Evolutionary conservation across 2,329 filamentous ascomycete genomes (phyloP).

Genomic region (Neopestalotiopsis sp.): DNA sequence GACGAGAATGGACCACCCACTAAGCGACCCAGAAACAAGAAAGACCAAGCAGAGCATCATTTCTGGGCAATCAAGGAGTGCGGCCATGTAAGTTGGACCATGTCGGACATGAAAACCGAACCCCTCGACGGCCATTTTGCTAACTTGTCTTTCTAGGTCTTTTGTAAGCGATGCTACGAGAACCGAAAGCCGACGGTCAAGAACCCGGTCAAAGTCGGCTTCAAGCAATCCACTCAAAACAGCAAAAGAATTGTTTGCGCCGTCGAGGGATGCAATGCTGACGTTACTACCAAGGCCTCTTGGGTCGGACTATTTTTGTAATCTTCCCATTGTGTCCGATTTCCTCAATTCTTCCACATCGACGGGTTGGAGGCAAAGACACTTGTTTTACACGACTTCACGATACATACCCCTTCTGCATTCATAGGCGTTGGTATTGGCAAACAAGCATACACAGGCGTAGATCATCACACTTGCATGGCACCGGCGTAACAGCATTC

Average conservation of each 20-base stretch:
- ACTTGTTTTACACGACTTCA: background rate
- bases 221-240: conserved; percentile 38
- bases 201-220: conserved; percentile 39
- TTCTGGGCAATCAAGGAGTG: conserved; percentile 93
- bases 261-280: conserved; percentile 60
- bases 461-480: background rate
- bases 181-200: conserved; percentile 50
- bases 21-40: conserved; percentile 51
- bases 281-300: conserved; percentile 57
- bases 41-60: conserved; percentile 72
- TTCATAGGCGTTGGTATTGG: conserved; percentile 1
- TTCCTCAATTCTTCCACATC: background rate
- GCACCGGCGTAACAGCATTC: background rate
- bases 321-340: conserved; percentile 32
- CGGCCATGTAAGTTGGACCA: conserved; percentile 73
- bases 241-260: conserved; percentile 53
- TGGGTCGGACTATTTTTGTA: conserved; percentile 66
- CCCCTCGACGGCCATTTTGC: background rate
- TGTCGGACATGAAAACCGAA: background rate
- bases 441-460: background rate
- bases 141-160: conserved; percentile 51
- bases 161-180: conserved; percentile 66
- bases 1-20: conserved; percentile 37
- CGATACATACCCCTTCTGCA: conserved; percentile 4
- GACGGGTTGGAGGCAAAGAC: background rate